These are phyloP conservation scores for Pleurotus djamor DNA, from an alignment of 768 basidiomycete species.

Conservation along the genomic window DNA sequence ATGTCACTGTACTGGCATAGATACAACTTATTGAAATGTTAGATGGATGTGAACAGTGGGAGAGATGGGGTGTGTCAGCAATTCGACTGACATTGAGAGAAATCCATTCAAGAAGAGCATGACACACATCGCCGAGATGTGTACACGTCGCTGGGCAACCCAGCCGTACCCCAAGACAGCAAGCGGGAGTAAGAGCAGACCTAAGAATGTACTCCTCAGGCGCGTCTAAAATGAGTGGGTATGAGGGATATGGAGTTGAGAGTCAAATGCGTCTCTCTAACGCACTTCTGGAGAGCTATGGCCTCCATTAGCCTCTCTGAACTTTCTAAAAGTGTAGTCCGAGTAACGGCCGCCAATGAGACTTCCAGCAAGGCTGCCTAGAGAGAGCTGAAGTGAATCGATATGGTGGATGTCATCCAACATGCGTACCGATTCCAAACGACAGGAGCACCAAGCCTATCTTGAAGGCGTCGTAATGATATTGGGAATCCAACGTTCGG, in stretches of 20 bases:
- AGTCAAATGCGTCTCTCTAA: no score
- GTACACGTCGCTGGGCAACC: slow-evolving; percentile 60
- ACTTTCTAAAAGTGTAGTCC: slow-evolving; percentile 32
- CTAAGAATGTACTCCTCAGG: slow-evolving; percentile 56
- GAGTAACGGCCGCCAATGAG: slow-evolving; percentile 45
- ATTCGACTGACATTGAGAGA: slow-evolving; percentile 62
- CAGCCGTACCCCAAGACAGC: no score
- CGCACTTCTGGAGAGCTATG: slow-evolving; percentile 61
- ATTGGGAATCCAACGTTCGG: slow-evolving; percentile 61
- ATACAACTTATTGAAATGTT: slow-evolving; percentile 32
- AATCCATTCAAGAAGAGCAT: slow-evolving; percentile 75
- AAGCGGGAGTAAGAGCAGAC: slow-evolving; percentile 63
- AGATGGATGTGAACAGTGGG: neutral
- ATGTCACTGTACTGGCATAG: slow-evolving; percentile 53
- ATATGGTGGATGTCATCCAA: no score
- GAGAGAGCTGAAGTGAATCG: no score
- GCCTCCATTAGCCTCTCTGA: slow-evolving; percentile 37
- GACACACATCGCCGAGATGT: slow-evolving; percentile 68
- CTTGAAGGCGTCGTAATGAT: slow-evolving; percentile 65
- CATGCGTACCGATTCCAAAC: slow-evolving; percentile 66
- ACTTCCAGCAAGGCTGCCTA: slow-evolving; percentile 39
- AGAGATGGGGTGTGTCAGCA: slow-evolving; percentile 39
- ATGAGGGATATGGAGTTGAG: no score
- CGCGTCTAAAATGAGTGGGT: slow-evolving; percentile 54
- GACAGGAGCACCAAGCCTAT: slow-evolving; percentile 78